These are phyloP conservation scores for Fusarium keratoplasticum DNA, from an alignment of 2,329 filamentous ascomycete species.

Conservation along the genomic window DNA sequence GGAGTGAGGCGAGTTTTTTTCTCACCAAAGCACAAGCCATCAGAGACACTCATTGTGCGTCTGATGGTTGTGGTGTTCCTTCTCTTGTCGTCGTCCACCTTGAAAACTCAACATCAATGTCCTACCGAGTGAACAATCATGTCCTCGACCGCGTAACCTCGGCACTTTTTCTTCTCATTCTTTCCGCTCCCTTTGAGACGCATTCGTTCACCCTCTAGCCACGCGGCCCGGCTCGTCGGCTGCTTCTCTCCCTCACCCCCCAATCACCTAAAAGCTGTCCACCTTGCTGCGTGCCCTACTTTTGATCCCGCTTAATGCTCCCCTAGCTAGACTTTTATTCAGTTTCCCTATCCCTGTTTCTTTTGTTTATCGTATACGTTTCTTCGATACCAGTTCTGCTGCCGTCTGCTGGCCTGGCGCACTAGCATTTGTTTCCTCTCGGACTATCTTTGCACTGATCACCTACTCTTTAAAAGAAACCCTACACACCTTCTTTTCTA, in stretches of 20 bases:
- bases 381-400: neutral
- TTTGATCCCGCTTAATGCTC: neutral
- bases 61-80: neutral
- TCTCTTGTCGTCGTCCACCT: neutral
- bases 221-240: neutral
- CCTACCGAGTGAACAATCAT: neutral
- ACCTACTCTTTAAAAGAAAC: neutral
- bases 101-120: neutral
- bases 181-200: neutral
- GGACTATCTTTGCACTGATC: neutral
- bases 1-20: constrained; percentile 9
- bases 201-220: neutral
- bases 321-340: neutral
- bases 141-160: neutral
- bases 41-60: neutral
- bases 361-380: neutral
- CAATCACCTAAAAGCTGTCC: neutral
- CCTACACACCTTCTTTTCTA: neutral
- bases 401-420: neutral
- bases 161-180: neutral
- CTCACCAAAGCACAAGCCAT: neutral
- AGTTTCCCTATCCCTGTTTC: neutral
- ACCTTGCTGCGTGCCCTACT: neutral
- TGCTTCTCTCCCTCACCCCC: neutral
- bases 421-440: neutral